phyloP scores from a whole-genome alignment of 2,329 filamentous ascomycete genomes.

The Chrysosporium queenslandicum region DNA sequence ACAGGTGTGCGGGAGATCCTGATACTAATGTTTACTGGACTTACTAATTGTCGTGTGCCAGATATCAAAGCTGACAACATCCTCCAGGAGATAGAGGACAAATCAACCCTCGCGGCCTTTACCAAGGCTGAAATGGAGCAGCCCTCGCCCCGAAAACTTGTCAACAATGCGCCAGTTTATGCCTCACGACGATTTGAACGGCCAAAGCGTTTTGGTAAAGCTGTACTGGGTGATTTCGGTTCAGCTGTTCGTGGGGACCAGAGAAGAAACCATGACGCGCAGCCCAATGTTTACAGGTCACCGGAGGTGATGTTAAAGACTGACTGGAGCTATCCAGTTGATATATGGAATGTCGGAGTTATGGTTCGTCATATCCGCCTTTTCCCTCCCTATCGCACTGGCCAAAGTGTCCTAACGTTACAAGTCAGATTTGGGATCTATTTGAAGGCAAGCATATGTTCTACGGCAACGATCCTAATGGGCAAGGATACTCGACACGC shows the following conservation, averaged over 20 bases:
- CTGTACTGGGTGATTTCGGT: constrained; percentile 33
- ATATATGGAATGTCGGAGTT: constrained; percentile 44
- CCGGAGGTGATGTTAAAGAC: constrained; percentile 40
- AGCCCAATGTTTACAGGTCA: constrained; percentile 31
- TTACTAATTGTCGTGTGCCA: constrained; percentile 15
- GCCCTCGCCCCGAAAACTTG: constrained; percentile 32
- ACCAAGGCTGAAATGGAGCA: constrained; percentile 26
- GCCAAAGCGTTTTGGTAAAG: constrained; percentile 26
- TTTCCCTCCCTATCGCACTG: not conserved
- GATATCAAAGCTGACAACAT: constrained; percentile 40
- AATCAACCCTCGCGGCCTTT: constrained; percentile 29
- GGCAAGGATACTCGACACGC: constrained; percentile 29
- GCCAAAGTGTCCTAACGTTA: too few relatives aligned
- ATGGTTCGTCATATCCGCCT: constrained; percentile 33
- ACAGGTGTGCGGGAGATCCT: constrained; percentile 27
- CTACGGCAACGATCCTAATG: constrained; percentile 30
- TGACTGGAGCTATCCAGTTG: constrained; percentile 39
- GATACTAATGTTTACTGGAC: not conserved
- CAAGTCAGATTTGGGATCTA: constrained; percentile 37
- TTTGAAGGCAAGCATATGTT: constrained; percentile 41
- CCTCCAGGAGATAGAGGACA: constrained; percentile 30
- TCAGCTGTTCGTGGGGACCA: constrained; percentile 31
- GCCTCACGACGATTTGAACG: constrained; percentile 27
- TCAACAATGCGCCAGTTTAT: constrained; percentile 29
- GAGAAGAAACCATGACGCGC: constrained; percentile 35